Base-by-base conservation (phyloP, 257 asterid species). In the Eucommia ulmoides region DNA sequence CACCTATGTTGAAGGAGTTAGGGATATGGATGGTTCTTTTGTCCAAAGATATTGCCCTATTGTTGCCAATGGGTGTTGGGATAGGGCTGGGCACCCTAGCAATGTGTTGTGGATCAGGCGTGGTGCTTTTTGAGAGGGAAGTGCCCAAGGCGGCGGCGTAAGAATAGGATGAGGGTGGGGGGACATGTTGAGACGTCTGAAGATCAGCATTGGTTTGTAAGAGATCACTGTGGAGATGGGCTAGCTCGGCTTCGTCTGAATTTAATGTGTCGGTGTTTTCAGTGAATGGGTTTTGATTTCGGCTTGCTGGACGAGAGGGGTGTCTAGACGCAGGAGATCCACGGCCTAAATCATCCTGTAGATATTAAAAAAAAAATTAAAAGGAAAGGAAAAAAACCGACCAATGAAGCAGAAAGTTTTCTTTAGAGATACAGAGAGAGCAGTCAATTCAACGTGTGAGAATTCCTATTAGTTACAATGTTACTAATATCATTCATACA, bases 131-230 rank as follows among this genome's bases (percentile, higher is more conserved):
- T n/a, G 59, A 60, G 20, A 45, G 24, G 48, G 65, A 60, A 51
- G 65, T 35, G 29, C 65, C 65, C 59, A 60, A 44, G 25, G 65
- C 65, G 33, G 65, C 55, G 52, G 65, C 65, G 22, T 60, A 60
- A 3, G 59, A 51, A 22, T 45, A 53, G 16, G 59, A 50, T 24
- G 35, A 11, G 12, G 56, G 21, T 24, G 57, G 23, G 21, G 25
- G 51, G 22, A 38, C 21, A 10, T 24, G 53, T 51, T 35, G 51
- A 8, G 20, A 4, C 8, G 51, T 41, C 49, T 41, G 20, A n/a
- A 10, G 57, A 7, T 44, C 44, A 23, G 51, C 38, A 8, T 50
- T 51, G 12, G 33, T 17, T 17, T 56, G 19, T 22, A 45, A 17
- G 21, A 59, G 44, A 11, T 50, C 64, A 15, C 17, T 38, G 21